A percentile compares a stretch with the other conserved stretches of the same genome.
Conservation (phyloP, 2,329 filamentous ascomycete species). For the Ophiostoma ulmi region DNA sequence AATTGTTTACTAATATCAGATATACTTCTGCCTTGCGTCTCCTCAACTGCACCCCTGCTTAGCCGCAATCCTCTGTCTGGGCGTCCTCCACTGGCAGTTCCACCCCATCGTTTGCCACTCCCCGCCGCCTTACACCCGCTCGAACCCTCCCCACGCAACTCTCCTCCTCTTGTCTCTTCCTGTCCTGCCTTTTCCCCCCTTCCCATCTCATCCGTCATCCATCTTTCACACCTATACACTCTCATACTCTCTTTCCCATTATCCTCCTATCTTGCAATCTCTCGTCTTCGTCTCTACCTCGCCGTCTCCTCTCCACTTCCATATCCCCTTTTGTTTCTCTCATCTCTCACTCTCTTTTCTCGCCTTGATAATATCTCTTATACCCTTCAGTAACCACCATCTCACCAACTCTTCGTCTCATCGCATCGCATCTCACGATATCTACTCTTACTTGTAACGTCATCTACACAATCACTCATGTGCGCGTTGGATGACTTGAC, state of each 20-base stretch:
- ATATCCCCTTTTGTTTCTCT: not conserved
- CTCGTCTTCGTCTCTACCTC: not conserved
- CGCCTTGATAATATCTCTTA: slow-evolving; percentile 2
- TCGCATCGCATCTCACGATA: not conserved
- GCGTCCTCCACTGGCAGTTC: not conserved
- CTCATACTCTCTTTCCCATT: not conserved
- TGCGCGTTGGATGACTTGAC: slow-evolving; percentile 8
- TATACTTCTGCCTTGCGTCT: not conserved
- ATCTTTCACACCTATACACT: not conserved
- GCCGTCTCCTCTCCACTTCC: not conserved
- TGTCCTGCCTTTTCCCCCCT: not conserved
- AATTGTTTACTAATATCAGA: too few species aligned
- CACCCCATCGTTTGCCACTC: slow-evolving; percentile 7
- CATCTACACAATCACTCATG: not conserved
- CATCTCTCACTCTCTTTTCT: not conserved
- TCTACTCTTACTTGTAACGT: not conserved
- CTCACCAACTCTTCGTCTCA: not conserved
- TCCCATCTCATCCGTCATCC: not conserved
- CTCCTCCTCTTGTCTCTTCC: not conserved
- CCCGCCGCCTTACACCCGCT: not conserved
- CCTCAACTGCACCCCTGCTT: not conserved
- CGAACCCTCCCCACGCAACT: not conserved
- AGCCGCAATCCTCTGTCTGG: slow-evolving; percentile 1
- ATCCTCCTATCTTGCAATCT: not conserved
- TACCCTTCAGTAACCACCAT: not conserved